A percentile compares a stretch with the other conserved stretches of the same genome.
Conservation (phyloP, 345 rosid species). For the Syzygium aromaticum region DNA sequence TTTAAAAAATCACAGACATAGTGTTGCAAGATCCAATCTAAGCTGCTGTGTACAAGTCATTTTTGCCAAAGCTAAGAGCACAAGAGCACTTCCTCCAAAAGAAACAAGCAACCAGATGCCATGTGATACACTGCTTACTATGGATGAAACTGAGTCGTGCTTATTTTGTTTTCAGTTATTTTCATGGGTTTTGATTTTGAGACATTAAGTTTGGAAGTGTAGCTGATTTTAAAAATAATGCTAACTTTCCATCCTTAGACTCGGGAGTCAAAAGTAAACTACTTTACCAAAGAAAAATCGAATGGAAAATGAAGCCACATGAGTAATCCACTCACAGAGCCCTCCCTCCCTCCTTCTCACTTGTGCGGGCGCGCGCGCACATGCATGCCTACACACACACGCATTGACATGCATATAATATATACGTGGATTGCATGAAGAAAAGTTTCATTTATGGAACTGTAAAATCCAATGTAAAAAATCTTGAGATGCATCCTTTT, state of each 20-base stretch:
- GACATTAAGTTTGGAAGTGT: neutral
- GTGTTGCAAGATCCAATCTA: neutral
- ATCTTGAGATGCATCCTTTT: neutral
- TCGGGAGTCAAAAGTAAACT: neutral
- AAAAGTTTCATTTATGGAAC: neutral
- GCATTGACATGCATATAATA: neutral
- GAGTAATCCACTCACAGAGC: too few species aligned
- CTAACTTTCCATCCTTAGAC: neutral
- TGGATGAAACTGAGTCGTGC: neutral
- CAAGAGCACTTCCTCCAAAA: neutral
- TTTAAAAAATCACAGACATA: neutral
- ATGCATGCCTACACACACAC: neutral
- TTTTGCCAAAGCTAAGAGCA: neutral
- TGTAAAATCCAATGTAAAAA: neutral
- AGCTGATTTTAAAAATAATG: neutral
- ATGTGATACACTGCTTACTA: neutral
- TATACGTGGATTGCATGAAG: neutral
- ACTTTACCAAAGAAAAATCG: neutral
- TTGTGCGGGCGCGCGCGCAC: too few species aligned
- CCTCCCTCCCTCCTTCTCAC: neutral
- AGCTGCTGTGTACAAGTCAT: neutral
- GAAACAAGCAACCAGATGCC: neutral
- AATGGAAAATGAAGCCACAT: neutral
- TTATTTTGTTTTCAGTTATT: neutral
- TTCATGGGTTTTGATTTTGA: neutral